Conservation (phyloP, 225 moss, liverwort and hornwort genomes). For the Pseudisothecium myosuroides region DNA sequence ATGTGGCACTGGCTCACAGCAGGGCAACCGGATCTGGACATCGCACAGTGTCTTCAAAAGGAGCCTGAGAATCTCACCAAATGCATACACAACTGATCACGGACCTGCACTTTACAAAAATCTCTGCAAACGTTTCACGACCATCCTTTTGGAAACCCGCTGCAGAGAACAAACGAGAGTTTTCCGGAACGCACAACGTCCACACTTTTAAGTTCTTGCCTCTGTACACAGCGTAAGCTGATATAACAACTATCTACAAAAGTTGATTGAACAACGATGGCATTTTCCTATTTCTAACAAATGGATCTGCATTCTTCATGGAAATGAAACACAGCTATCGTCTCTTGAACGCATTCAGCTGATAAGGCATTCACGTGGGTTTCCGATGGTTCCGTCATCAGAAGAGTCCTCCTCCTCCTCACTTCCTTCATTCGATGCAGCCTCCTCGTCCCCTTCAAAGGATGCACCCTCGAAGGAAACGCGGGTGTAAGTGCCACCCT, state of each 20-base stretch:
- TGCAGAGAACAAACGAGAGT: neutral
- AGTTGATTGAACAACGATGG: neutral
- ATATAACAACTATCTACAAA: neutral
- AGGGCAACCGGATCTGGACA: neutral
- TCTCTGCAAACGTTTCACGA: neutral
- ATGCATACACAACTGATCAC: neutral
- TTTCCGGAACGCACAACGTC: neutral
- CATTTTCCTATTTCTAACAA: neutral
- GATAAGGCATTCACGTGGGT: slow-evolving; percentile 77
- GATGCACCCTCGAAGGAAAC: slow-evolving; percentile 28
- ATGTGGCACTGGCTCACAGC: neutral
- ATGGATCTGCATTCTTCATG: neutral
- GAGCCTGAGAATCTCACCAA: neutral
- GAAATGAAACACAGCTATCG: neutral
- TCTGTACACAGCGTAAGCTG: neutral
- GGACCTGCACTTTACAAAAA: neutral
- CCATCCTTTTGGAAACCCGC: neutral
- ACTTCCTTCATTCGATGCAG: neutral
- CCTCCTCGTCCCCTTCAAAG: slow-evolving; percentile 50
- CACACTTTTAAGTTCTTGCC: neutral
- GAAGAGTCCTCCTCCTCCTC: slow-evolving; percentile 16
- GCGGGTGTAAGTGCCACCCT: slow-evolving; percentile 27
- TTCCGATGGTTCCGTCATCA: slow-evolving; percentile 37
- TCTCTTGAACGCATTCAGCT: slow-evolving; percentile 14
- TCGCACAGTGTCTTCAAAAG: neutral